Base-by-base conservation (phyloP, 2,329 filamentous ascomycete genomes). In the Apiospora hydei region DNA sequence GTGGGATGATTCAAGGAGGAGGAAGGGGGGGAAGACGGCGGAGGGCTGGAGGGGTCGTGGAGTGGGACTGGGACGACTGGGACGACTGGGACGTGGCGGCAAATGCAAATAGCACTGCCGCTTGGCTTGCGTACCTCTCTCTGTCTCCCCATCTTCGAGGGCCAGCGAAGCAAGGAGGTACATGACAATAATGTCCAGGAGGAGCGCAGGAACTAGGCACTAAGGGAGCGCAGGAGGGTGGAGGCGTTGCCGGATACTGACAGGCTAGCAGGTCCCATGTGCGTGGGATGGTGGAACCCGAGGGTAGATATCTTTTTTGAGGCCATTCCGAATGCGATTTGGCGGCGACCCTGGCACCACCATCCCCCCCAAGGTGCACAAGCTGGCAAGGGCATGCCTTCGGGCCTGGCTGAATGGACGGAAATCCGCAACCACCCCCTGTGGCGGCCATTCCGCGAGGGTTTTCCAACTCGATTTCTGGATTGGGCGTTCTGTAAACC, bases 201-300 rank as follows among this genome's bases (percentile, higher is more conserved):
- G 16, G 4, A 57, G 16, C 51, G 26, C 14, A 30, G 16, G 14
- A 61, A 30, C 53, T 21, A 61, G 53, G 53, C 8, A 26, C 49
- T 53, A 53, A 53, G 24, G 49, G 34, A 24, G 41, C 34, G 21
- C 57, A 5, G 34, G 34, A 2, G 2, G 57, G 57, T 64, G 57
- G 57, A 64, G 57, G 57, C 57, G 57, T 41, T 64, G 34, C 57
- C 38, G 57, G 57, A 41, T 41, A 41, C 57, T 64, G 57, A 64
- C 57, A 64, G 44, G 44, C 67, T 44, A 69, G 67, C 47, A 46
- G 67, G 67, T 69, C 67, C 67, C 67, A 47, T 69, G 47, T 69
- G 67, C 67, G 43, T 69, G 67, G 67, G 67, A 69, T 69, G 67
- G 67, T 47, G 44, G 44, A 49, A 69, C 44, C 44, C 34, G 24